These are phyloP conservation scores for Ganoderma resinaceum DNA, from an alignment of 1,284 basidiomycete species.

Conservation along the genomic window DNA sequence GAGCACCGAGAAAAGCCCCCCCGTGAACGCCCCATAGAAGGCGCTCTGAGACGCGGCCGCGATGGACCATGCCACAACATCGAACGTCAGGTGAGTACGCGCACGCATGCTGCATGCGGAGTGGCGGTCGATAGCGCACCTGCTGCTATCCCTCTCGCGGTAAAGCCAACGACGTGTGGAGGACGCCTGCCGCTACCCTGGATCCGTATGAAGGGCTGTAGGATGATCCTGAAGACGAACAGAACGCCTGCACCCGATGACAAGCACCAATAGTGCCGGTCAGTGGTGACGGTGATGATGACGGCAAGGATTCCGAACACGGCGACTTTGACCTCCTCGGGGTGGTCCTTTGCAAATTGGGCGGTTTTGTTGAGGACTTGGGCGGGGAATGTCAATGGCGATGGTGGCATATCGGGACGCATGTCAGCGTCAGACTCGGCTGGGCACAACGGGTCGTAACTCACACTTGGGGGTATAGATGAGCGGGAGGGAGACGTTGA, in stretches of 20 bases:
- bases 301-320: not conserved
- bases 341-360: not conserved
- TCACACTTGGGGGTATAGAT: not conserved
- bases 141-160: not conserved
- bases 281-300: not conserved
- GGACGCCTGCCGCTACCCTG: not conserved
- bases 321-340: not conserved
- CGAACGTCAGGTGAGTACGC: too few relatives aligned
- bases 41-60: not conserved
- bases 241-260: not conserved
- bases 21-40: not conserved
- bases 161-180: not conserved
- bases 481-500: not conserved
- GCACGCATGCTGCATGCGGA: too few relatives aligned
- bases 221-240: not conserved
- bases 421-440: too few relatives aligned
- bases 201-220: not conserved
- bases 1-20: not conserved
- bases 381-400: not conserved
- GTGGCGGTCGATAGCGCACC: not conserved
- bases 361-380: not conserved
- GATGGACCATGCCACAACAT: not conserved
- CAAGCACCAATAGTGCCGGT: too few relatives aligned
- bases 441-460: not conserved
- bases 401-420: not conserved